A percentile compares a stretch with the other conserved stretches of the same genome.
Conservation (phyloP, 148 eudicot genomes). For the Rhododendron molle region DNA sequence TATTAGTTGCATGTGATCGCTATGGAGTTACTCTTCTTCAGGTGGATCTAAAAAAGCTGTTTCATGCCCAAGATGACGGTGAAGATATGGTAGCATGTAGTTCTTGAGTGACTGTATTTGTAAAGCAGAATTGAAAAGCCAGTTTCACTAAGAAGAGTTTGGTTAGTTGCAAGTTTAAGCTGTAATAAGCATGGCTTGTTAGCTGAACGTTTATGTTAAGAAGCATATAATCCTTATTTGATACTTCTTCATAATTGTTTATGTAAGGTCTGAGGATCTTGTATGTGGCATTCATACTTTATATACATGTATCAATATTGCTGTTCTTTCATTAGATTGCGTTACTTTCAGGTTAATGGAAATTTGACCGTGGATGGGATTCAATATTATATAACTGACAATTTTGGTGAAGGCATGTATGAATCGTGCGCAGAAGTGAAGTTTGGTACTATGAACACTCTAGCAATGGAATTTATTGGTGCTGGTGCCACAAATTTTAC, state of each 20-base stretch:
- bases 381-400: slow-evolving; percentile 68
- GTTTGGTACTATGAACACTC: slow-evolving; percentile 91
- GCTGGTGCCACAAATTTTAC: slow-evolving; percentile 85
- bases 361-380: slow-evolving; percentile 82
- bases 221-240: not conserved
- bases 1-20: not conserved
- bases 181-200: not conserved
- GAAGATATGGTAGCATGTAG: not conserved
- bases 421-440: slow-evolving; percentile 97
- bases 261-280: not conserved
- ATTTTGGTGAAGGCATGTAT: slow-evolving; percentile 83
- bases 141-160: not conserved
- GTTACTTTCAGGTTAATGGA: slow-evolving; percentile 57
- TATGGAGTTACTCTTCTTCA: not conserved
- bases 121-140: not conserved
- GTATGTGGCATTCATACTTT: not conserved
- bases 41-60: not conserved
- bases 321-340: slow-evolving; percentile 10
- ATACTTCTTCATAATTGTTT: not conserved
- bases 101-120: not conserved
- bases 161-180: not conserved
- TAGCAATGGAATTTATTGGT: slow-evolving; percentile 84
- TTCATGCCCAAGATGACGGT: not conserved
- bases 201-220: not conserved
- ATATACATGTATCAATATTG: not conserved